Evolutionary conservation across 352 stramenopile genomes (phyloP).

Genomic region (Globisporangium nunn): DNA sequence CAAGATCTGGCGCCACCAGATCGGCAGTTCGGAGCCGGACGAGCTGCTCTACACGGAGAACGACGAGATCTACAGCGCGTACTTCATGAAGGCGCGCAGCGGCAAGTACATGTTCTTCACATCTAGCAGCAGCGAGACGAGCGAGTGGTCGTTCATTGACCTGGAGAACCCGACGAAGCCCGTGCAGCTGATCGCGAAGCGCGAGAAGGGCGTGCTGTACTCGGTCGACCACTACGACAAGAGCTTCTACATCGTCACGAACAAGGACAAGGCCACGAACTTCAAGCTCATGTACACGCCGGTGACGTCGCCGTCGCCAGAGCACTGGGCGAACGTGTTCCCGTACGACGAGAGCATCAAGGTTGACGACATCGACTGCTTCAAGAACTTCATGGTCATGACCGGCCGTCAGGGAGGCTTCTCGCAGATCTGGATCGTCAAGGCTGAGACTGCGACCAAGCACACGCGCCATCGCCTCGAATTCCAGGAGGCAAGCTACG

Average conservation of each 20-base stretch:
- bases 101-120: slow-evolving; percentile 90
- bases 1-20: slow-evolving; percentile 89
- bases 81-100: slow-evolving; percentile 89
- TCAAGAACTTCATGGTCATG: slow-evolving; percentile 85
- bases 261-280: slow-evolving; percentile 91
- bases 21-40: slow-evolving; percentile 74
- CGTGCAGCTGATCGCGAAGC: slow-evolving; percentile 54
- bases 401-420: slow-evolving; percentile 81
- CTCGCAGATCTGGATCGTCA: slow-evolving; percentile 82
- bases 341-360: slow-evolving; percentile 74
- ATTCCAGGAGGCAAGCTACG: slow-evolving; percentile 90
- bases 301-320: slow-evolving; percentile 31
- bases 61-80: slow-evolving; percentile 91
- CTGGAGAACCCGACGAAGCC: slow-evolving; percentile 37
- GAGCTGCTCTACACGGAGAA: slow-evolving; percentile 92
- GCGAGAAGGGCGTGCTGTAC: slow-evolving; percentile 71
- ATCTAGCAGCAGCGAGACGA: slow-evolving; percentile 88
- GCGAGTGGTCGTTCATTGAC: slow-evolving; percentile 82
- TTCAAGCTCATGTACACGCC: slow-evolving; percentile 87
- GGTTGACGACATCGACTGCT: slow-evolving; percentile 84
- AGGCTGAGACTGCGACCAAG: slow-evolving; percentile 38
- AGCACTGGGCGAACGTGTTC: slow-evolving; percentile 87
- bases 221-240: slow-evolving; percentile 82
- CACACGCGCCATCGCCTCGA: slow-evolving; percentile 54
- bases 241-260: slow-evolving; percentile 92